Evolutionary conservation across 148 eudicot genomes (phyloP).

Genomic region (Pharnaceum exiguum): DNA sequence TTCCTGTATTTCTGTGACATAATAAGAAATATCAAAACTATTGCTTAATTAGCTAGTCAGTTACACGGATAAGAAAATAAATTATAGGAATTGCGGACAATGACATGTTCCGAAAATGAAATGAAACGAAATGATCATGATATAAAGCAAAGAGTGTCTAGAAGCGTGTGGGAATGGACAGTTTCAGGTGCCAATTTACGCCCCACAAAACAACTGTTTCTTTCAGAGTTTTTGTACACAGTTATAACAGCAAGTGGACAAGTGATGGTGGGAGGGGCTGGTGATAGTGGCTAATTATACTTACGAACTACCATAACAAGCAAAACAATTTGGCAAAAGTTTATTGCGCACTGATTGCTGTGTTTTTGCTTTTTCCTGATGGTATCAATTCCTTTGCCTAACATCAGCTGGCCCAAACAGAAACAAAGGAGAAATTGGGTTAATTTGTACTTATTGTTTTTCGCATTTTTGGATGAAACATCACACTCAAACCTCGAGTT

Average conservation of each 20-base stretch:
- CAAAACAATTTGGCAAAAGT: conserved; percentile 24
- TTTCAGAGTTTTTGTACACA: conserved; percentile 18
- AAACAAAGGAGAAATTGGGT: neutral
- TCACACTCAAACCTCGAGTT: conserved; percentile 17
- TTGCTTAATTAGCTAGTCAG: no score
- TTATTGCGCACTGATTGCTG: neutral
- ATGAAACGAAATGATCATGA: no score
- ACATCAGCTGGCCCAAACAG: conserved; percentile 9
- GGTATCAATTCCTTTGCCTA: conserved; percentile 24
- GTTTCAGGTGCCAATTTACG: no score
- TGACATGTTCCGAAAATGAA: no score
- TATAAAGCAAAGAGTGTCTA: no score
- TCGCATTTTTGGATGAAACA: conserved; percentile 18
- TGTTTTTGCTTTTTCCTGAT: conserved; percentile 25
- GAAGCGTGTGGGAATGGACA: no score
- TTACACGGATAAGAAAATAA: no score
- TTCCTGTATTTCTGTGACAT: no score
- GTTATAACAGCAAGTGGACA: conserved; percentile 38
- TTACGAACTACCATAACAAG: conserved; percentile 29
- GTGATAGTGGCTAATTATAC: conserved; percentile 58
- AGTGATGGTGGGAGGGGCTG: conserved; percentile 45
- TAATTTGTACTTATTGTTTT: neutral
- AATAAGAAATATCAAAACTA: no score
- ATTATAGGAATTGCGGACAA: no score
- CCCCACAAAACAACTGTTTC: neutral